Base-by-base conservation (phyloP, 305 asterid species). In the Galium porrigens region DNA sequence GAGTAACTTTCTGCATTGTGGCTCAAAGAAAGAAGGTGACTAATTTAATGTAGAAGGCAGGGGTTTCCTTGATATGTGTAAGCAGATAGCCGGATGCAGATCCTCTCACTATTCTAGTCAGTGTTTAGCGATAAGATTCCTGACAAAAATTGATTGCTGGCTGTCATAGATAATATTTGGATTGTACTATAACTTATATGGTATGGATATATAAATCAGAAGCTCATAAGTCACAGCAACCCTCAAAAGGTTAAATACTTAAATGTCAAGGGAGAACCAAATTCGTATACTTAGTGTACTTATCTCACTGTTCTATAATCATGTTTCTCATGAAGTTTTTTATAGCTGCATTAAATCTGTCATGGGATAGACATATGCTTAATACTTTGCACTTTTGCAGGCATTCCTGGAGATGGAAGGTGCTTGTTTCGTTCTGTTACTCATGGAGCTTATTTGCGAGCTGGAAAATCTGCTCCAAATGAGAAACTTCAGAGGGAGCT, bases 381-480 rank as follows among this genome's bases (percentile, higher is more conserved):
- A 68, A 72, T 61, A 29, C 25, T 68, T 63, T 63, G 30, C 30
- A 27, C 30, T 27, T 27, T 77, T 77, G 52, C 74, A 87, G 97
- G 97, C 66, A 84, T 90, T 74, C 97, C 97, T 66, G 97, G 97
- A 72, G 97, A 90, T 32, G 97, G 97, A 58, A 88, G 95, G 80
- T 90, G 97, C 81, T 79, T 90, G 84, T 90, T 90, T 74, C 95
- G 97, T n/a, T 85, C 97, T 12, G 84, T 90, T 71, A 85, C 84
- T 72, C 95, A 90, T 67, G 97, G 95, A 73, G 95, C 97, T 77
- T 87, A 92, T 73, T 36, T 85, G 36, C 77, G 81, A 61, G 76
- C 88, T 39, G 97, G 95, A 71, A 87, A 85, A 70, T 82, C 86
- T 57, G 81, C 86, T 60, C 95, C 89, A 12, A 73, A 69, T 72